Conservation (phyloP, 2,329 filamentous ascomycete species). For the Neoarthrinium moseri region DNA sequence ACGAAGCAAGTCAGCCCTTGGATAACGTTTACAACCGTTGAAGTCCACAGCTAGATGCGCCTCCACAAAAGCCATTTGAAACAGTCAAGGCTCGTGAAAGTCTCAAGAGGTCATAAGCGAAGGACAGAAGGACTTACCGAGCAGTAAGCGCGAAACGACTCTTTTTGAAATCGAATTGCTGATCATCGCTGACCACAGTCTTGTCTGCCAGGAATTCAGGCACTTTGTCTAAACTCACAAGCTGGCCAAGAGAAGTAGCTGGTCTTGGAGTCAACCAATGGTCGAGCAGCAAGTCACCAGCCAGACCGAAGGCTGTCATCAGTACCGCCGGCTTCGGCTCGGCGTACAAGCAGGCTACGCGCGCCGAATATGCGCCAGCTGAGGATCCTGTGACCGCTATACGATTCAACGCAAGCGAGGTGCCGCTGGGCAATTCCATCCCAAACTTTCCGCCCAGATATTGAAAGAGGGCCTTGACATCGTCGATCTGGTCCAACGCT, state of each 20-base stretch:
- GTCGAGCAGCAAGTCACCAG: slow-evolving; percentile 7
- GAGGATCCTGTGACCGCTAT: slow-evolving; percentile 5
- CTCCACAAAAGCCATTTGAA: no score
- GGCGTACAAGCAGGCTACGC: slow-evolving; percentile 4
- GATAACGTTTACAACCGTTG: no score
- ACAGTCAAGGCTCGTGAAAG: no score
- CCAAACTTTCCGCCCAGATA: neutral
- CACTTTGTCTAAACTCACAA: neutral
- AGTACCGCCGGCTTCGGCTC: neutral
- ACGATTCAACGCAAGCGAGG: neutral
- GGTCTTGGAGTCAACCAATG: slow-evolving; percentile 1
- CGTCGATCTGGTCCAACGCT: slow-evolving; percentile 2
- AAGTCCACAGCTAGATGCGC: no score
- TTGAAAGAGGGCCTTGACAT: slow-evolving; percentile 1
- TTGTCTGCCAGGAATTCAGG: slow-evolving; percentile 1
- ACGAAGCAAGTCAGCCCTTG: no score
- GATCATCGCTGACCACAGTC: slow-evolving; percentile 1
- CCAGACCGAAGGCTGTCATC: slow-evolving; percentile 5
- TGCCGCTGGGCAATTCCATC: neutral
- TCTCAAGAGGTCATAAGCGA: no score
- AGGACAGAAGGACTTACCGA: no score
- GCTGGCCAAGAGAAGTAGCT: neutral
- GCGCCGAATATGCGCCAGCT: slow-evolving; percentile 2
- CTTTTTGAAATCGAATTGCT: no score
- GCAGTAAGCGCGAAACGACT: slow-evolving; percentile 7